These are phyloP conservation scores for Calonectria crousiana DNA, from an alignment of 2,329 filamentous ascomycete species.

Conservation along the genomic window DNA sequence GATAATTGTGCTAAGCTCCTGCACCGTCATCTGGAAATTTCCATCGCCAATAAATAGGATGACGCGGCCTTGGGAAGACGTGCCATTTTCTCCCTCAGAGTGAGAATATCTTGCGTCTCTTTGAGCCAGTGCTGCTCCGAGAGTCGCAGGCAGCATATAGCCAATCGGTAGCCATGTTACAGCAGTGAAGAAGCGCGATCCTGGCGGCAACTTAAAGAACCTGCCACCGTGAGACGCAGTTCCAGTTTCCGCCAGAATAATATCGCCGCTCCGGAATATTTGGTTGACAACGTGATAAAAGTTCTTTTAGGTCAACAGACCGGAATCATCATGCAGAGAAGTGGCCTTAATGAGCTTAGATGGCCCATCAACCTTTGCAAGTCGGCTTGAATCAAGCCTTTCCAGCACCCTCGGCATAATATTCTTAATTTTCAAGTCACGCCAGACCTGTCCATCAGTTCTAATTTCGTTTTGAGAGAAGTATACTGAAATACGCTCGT, in stretches of 20 bases:
- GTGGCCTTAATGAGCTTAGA: too few species aligned
- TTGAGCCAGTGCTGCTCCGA: conserved; percentile 68
- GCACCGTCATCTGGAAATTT: conserved; percentile 74
- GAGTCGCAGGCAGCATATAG: conserved; percentile 69
- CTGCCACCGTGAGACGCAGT: conserved; percentile 67
- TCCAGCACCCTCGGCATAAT: conserved; percentile 38
- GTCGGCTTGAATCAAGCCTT: conserved; percentile 43
- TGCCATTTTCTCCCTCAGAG: conserved; percentile 4
- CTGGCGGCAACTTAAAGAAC: conserved; percentile 63
- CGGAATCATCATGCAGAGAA: not conserved
- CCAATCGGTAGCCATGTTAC: conserved; percentile 72
- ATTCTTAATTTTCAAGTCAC: conserved; percentile 43
- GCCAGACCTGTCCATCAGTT: conserved; percentile 46
- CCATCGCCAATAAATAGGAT: conserved; percentile 73
- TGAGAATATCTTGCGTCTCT: conserved; percentile 50
- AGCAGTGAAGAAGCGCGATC: conserved; percentile 58
- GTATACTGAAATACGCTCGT: conserved; percentile 45
- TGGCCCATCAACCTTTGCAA: conserved; percentile 15
- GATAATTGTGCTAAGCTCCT: conserved; percentile 75
- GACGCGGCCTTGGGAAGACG: conserved; percentile 47
- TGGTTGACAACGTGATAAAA: conserved; percentile 58
- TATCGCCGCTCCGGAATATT: conserved; percentile 65
- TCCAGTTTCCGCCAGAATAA: conserved; percentile 69
- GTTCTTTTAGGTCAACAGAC: conserved; percentile 30
- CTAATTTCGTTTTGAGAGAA: conserved; percentile 50